Percentiles rank a stretch among this genome's conserved stretches.
These are phyloP conservation scores for Suaeda aralocaspica DNA, from an alignment of 148 eudicot genomes.

Conservation along the genomic window DNA sequence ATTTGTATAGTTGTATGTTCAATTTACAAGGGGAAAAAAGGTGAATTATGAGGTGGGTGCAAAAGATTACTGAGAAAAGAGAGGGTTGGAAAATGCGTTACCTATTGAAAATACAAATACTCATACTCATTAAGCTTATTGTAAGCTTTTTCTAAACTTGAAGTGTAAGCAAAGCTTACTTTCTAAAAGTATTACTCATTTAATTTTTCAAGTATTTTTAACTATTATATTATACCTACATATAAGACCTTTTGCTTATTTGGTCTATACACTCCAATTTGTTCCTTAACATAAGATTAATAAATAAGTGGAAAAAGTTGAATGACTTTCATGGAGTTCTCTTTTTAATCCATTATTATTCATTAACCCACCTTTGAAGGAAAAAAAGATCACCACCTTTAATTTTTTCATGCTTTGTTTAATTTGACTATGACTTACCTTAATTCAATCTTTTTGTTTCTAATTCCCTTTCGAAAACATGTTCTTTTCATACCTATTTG, in stretches of 20 bases:
- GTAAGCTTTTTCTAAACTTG: conserved; percentile 15
- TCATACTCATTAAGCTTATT: conserved; percentile 5
- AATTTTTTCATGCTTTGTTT: conserved; percentile 5
- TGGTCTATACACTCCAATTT: background rate
- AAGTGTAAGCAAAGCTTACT: conserved; percentile 22
- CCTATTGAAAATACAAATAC: no score
- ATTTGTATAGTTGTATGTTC: no score
- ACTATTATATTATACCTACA: no score
- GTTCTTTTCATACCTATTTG: background rate
- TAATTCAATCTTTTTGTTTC: background rate
- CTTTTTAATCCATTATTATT: background rate
- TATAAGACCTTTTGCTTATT: background rate
- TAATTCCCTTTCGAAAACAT: background rate
- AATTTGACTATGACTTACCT: background rate
- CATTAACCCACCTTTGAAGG: background rate
- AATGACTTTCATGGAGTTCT: conserved; percentile 12
- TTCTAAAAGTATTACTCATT: background rate
- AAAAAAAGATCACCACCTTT: background rate
- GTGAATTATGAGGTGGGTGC: no score
- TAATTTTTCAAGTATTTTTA: background rate
- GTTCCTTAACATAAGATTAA: background rate
- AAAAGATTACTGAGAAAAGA: no score
- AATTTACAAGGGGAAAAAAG: no score
- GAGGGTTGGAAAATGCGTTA: no score
- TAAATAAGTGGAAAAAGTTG: conserved; percentile 3